phyloP scores from a whole-genome alignment of 192 early-diverging fungal genomes.

The Backusella morwellensis region DNA sequence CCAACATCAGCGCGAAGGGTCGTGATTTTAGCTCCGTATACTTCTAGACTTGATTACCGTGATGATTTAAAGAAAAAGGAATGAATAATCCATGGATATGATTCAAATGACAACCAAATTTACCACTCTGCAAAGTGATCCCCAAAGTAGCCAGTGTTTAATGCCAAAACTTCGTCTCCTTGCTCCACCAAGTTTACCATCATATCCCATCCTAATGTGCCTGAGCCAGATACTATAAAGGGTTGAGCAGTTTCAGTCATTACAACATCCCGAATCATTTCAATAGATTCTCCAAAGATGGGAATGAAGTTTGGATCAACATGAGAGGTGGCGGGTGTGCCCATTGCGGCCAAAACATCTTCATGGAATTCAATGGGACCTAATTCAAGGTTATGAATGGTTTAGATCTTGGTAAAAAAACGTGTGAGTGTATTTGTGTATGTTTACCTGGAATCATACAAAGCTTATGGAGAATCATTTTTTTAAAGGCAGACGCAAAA shows the following conservation, averaged over 20 bases:
- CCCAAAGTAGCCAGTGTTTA: constrained; percentile 96
- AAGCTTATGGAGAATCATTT: constrained; percentile 58
- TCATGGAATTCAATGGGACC: constrained; percentile 95
- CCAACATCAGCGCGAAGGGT: constrained; percentile 72
- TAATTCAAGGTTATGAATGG: constrained; percentile 20
- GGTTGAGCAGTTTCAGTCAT: constrained; percentile 83
- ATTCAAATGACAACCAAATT: constrained; percentile 21
- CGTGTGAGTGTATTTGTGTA: not conserved
- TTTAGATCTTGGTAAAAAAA: not conserved
- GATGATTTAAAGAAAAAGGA: not conserved
- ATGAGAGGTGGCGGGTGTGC: constrained; percentile 89
- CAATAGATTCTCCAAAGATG: constrained; percentile 83
- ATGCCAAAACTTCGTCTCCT: constrained; percentile 83
- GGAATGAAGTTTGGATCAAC: constrained; percentile 89
- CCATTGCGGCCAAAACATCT: constrained; percentile 81
- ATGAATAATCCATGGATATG: not conserved
- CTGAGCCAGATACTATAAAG: constrained; percentile 91
- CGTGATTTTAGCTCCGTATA: constrained; percentile 88
- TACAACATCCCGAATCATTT: constrained; percentile 79
- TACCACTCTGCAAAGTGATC: constrained; percentile 93
- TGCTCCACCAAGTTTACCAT: constrained; percentile 89
- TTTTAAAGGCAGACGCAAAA: constrained; percentile 5
- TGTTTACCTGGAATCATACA: constrained; percentile 91
- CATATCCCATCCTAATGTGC: constrained; percentile 99
- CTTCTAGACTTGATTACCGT: constrained; percentile 56